A percentile compares a stretch with the other conserved stretches of the same genome.
Evolutionary conservation across 139 green algal genomes (phyloP).

Genomic region (Coelastrella sp.): DNA sequence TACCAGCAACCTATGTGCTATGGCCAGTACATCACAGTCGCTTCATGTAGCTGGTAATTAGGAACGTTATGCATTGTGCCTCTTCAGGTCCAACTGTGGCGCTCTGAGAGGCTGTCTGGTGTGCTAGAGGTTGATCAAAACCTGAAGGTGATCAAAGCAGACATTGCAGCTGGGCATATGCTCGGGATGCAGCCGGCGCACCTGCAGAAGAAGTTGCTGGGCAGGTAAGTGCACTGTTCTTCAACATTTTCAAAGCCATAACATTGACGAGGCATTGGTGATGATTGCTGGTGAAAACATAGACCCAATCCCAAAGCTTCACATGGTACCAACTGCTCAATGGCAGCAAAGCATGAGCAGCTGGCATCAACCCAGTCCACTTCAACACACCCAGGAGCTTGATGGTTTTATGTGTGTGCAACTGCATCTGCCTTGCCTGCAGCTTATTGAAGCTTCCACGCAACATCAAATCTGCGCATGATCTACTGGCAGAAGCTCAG

Average conservation of each 20-base stretch:
- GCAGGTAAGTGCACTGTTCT: not conserved
- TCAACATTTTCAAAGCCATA: too few species aligned
- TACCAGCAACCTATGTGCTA: too few species aligned
- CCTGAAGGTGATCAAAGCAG: constrained; percentile 27
- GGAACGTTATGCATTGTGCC: not conserved
- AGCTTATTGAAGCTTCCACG: constrained; percentile 11
- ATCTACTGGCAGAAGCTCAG: not conserved
- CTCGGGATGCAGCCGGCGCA: not conserved
- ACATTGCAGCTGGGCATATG: not conserved
- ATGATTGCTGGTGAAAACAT: too few species aligned
- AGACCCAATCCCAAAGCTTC: too few species aligned
- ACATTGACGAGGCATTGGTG: too few species aligned
- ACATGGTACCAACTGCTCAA: too few species aligned
- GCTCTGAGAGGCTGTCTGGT: not conserved
- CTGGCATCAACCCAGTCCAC: too few species aligned
- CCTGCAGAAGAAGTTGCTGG: constrained; percentile 10
- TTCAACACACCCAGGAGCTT: too few species aligned
- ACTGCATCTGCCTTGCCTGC: not conserved
- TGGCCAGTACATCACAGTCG: too few species aligned
- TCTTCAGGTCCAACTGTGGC: constrained; percentile 15
- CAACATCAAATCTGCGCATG: not conserved
- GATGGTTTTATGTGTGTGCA: not conserved
- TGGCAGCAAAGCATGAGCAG: too few species aligned
- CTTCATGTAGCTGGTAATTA: too few species aligned
- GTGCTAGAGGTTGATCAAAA: not conserved